Percentiles rank a stretch among this genome's conserved stretches.
Evolutionary conservation across 2,329 filamentous ascomycete genomes (phyloP).

Genomic region (Cryphonectria radicalis): DNA sequence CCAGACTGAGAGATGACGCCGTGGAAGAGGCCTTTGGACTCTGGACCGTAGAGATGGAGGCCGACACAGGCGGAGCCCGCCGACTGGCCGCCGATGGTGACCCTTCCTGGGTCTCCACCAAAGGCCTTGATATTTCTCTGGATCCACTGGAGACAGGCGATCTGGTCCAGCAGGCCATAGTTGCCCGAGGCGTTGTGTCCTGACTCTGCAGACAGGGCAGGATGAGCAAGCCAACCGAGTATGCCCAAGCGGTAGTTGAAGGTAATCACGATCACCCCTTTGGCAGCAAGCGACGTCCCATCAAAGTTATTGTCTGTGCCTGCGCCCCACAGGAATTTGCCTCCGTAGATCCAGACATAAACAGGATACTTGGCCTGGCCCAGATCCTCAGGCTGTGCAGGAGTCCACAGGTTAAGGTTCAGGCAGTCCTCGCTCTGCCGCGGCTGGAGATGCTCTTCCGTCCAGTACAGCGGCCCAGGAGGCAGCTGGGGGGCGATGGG

Average conservation of each 20-base stretch:
- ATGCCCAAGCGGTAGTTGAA: conserved; percentile 19
- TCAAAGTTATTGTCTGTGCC: conserved; percentile 4
- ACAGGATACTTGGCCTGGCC: conserved; percentile 5
- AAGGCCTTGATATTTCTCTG: conserved; percentile 11
- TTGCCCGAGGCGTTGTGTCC: conserved; percentile 16
- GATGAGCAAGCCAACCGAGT: conserved; percentile 12
- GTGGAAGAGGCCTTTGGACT: conserved; percentile 12
- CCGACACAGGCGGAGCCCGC: conserved; percentile 5
- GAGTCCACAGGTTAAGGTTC: conserved; percentile 67
- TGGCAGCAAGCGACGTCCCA: conserved; percentile 2
- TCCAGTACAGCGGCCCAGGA: conserved; percentile 34
- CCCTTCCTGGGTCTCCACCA: conserved; percentile 14
- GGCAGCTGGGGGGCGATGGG: conserved; percentile 33
- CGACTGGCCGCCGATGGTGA: conserved; percentile 9
- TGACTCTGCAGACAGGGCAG: conserved; percentile 1
- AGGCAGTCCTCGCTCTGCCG: conserved; percentile 66
- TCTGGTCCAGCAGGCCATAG: conserved; percentile 16
- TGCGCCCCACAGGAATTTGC: conserved; percentile 10
- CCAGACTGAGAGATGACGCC: conserved; percentile 9
- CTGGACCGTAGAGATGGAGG: conserved; percentile 14
- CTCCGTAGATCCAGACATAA: conserved; percentile 13
- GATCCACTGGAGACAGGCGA: conserved; percentile 9
- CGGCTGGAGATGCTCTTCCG: conserved; percentile 15
- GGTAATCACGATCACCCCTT: conserved; percentile 5
- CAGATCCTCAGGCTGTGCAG: conserved; percentile 50